phyloP scores from a whole-genome alignment of 768 basidiomycete species.

The Psilocybe cubensis region DNA sequence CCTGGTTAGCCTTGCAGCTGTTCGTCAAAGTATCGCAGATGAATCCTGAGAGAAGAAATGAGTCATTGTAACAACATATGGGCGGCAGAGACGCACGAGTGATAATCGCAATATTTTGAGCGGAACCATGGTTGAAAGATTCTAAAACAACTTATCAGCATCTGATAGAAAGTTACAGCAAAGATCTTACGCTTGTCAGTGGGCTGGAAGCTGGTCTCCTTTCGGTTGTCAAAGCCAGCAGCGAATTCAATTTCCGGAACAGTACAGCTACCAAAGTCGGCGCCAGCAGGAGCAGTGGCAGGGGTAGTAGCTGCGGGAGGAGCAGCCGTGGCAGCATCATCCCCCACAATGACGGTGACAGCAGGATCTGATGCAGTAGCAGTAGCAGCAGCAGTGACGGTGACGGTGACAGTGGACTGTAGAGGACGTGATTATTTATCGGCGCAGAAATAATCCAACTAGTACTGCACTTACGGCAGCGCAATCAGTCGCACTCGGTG shows the following conservation, averaged over 20 bases:
- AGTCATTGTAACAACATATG: not conserved
- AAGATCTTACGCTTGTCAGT: constrained; percentile 42
- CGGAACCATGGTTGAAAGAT: constrained; percentile 57
- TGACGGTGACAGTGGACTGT: constrained; percentile 38
- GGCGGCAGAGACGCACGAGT: constrained; percentile 31
- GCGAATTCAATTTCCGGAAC: constrained; percentile 64
- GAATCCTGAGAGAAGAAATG: constrained; percentile 32
- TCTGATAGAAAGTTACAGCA: not conserved
- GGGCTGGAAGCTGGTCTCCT: constrained; percentile 63
- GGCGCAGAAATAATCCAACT: constrained; percentile 6
- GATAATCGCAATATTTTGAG: constrained; percentile 59
- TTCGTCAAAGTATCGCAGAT: constrained; percentile 59
- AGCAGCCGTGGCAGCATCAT: constrained; percentile 23
- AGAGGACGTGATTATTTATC: not conserved
- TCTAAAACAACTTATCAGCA: constrained; percentile 19
- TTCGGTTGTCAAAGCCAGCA: constrained; percentile 57
- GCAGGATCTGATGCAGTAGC: constrained; percentile 29
- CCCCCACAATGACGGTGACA: constrained; percentile 32
- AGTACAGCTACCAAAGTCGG: constrained; percentile 58
- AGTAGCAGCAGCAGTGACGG: constrained; percentile 32
- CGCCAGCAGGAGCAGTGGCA: constrained; percentile 24
- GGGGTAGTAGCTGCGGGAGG: constrained; percentile 22
- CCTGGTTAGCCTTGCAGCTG: constrained; percentile 55
- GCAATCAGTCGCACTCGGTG: constrained; percentile 11
- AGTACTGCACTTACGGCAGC: constrained; percentile 26